Evolutionary conservation across 2,329 filamentous ascomycete genomes (phyloP), one percentile per base, ranked within the genome.

Genomic region (Pestalotiopsis fici): DNA sequence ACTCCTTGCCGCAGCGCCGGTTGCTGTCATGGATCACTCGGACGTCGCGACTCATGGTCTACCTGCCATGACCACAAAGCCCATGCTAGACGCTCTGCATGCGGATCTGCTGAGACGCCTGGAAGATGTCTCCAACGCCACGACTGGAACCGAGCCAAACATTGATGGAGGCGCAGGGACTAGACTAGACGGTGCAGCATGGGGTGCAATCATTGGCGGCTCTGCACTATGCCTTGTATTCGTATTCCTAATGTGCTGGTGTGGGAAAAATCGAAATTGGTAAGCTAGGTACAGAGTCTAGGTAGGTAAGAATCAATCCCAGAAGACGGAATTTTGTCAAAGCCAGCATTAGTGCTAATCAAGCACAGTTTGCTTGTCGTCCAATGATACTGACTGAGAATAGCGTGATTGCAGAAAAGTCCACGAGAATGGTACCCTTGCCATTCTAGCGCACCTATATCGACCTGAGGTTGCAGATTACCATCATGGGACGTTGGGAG

Each of bases 151-250:
- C 1, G 23, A 23, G n/a, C 27, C 60, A n/a, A 21, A 37, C 9
- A 43, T 47, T n/a, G 62, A 64, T 37, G 43, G 43, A 15, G 28
- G 25, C n/a, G 62, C 62, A n/a, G 62, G 62, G 1, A 64, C 62
- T 13, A 21, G 2, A 21, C 25, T 64, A 1, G 62, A 55, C 28
- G 43, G 18, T 9, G 50, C n/a, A 35, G 39, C 50, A 12, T 55
- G 25, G 43, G 43, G 23, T 12, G 62, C 43, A 18, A 47, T 56
- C 23, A 56, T 64, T 35, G 62, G 62, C 11, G 47, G 62, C 6
- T 43, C 25, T 37, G 43, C 54, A 18, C 12, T n/a, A 11, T 25
- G 31, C 25, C 21, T 64, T 2, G 15, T 64, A 18, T 25, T 64
- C n/a, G 43, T 54, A 13, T 64, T 31, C 18, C 27, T 43, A 15